Conservation (phyloP, 768 basidiomycete genomes). For the Boletus huronensis region DNA sequence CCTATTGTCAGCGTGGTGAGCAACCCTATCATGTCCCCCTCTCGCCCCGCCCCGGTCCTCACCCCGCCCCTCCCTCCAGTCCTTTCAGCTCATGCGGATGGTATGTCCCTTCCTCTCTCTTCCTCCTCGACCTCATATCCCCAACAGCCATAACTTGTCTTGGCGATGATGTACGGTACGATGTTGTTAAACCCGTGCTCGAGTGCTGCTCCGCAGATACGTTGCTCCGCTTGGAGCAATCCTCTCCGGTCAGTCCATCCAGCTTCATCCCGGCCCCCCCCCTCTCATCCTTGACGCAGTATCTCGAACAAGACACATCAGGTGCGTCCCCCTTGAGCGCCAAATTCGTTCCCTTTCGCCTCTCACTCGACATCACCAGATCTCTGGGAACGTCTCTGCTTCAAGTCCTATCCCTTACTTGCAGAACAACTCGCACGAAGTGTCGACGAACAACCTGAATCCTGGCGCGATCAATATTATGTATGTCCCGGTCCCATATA, state of each 20-base stretch:
- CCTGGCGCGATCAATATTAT: slow-evolving; percentile 69
- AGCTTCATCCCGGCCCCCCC: slow-evolving; percentile 1
- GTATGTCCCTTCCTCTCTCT: slow-evolving; percentile 37
- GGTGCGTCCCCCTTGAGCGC: slow-evolving; percentile 35
- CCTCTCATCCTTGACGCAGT: slow-evolving; percentile 35
- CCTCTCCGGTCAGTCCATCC: slow-evolving; percentile 56
- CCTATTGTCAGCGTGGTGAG: slow-evolving; percentile 72
- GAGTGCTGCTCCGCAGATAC: slow-evolving; percentile 70
- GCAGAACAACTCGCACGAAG: slow-evolving; percentile 44
- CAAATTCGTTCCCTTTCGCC: not conserved
- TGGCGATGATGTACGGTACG: slow-evolving; percentile 56
- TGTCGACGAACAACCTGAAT: slow-evolving; percentile 45
- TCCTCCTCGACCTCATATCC: slow-evolving; percentile 2
- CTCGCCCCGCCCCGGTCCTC: slow-evolving; percentile 8
- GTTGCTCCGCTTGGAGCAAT: slow-evolving; percentile 62
- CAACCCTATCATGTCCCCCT: not conserved
- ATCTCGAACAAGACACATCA: slow-evolving; percentile 52
- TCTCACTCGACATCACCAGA: slow-evolving; percentile 37
- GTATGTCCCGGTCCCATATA: slow-evolving; percentile 38
- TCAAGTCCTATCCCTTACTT: slow-evolving; percentile 54
- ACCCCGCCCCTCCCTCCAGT: slow-evolving; percentile 38
- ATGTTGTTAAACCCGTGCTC: slow-evolving; percentile 69
- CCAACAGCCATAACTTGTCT: slow-evolving; percentile 58
- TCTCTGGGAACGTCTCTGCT: slow-evolving; percentile 65
- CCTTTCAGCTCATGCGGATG: slow-evolving; percentile 55